These are phyloP conservation scores for Lepidium sativum DNA, from an alignment of 345 rosid genomes.

Conservation along the genomic window DNA sequence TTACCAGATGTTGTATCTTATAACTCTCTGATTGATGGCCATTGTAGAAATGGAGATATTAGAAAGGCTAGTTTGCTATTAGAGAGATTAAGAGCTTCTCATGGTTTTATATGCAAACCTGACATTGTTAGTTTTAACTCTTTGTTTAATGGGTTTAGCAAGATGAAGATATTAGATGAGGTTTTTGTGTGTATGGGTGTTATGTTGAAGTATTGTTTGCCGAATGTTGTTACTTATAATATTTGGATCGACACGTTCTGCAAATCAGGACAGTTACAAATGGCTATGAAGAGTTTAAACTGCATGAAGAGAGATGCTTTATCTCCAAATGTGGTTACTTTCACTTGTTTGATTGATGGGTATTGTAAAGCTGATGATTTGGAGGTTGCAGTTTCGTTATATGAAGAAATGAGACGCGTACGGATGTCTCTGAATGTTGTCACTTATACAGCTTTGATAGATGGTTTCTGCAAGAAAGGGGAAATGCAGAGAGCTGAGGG, in stretches of 20 bases:
- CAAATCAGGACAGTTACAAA: conserved; percentile 23
- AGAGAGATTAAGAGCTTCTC: conserved; percentile 19
- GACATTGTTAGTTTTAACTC: conserved; percentile 37
- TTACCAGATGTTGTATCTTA: conserved; percentile 33
- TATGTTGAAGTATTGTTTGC: conserved; percentile 35
- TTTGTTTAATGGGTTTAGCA: conserved; percentile 41
- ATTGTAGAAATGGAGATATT: conserved; percentile 26
- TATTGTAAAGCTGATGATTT: conserved; percentile 31
- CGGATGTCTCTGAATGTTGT: conserved; percentile 26
- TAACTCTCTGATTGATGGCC: conserved; percentile 40
- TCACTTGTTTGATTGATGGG: conserved; percentile 44
- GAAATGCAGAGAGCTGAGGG: conserved; percentile 29
- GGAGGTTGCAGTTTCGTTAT: conserved; percentile 28
- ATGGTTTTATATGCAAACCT: conserved; percentile 20
- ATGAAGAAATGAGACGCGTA: conserved; percentile 25
- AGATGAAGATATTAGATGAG: conserved; percentile 27
- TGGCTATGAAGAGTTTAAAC: conserved; percentile 23
- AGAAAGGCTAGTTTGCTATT: conserved; percentile 25
- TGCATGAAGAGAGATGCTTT: conserved; percentile 33
- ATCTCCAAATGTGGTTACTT: conserved; percentile 32
- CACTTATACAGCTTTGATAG: conserved; percentile 29
- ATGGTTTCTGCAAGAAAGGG: conserved; percentile 36
- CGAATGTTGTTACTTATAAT: conserved; percentile 36
- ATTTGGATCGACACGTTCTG: conserved; percentile 37
- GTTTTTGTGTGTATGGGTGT: conserved; percentile 35